A percentile compares a stretch with the other conserved stretches of the same genome.
phyloP scores from a whole-genome alignment of 23 red algal genomes.

The Pyropia yezoensis region DNA sequence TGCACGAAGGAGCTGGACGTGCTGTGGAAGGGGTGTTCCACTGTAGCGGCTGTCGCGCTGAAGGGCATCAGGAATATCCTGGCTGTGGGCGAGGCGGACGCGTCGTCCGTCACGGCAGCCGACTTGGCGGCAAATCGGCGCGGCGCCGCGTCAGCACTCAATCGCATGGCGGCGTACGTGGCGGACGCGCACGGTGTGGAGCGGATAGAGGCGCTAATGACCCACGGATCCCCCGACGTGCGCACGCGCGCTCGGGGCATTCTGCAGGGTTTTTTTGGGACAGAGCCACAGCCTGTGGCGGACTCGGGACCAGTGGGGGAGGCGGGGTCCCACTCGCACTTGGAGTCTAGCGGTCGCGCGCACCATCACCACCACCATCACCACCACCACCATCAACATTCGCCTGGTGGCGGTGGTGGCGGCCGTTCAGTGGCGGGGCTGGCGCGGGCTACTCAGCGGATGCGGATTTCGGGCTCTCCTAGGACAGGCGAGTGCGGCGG shows the following conservation, averaged over 20 bases:
- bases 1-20: constrained; percentile 92
- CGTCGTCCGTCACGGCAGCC: background rate
- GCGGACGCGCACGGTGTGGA: constrained; percentile 87
- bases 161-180: constrained; percentile 65
- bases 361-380: constrained; percentile 2
- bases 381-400: background rate
- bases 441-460: no score
- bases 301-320: constrained; percentile 2
- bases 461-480: no score
- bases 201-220: constrained; percentile 67
- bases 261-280: constrained; percentile 68
- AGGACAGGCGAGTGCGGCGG: no score
- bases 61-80: constrained; percentile 88
- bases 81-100: constrained; percentile 40
- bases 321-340: constrained; percentile 4
- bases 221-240: constrained; percentile 43
- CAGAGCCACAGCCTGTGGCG: constrained; percentile 42
- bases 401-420: background rate
- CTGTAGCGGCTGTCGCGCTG: constrained; percentile 77
- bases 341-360: background rate
- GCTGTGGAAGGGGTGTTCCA: constrained; percentile 90
- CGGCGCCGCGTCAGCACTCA: constrained; percentile 16
- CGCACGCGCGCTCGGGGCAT: constrained; percentile 53
- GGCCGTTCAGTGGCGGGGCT: no score
- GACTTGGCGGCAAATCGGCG: constrained; percentile 15